phyloP scores from a whole-genome alignment of 2,329 filamentous ascomycete species.

The Phialophora verrucosa region DNA sequence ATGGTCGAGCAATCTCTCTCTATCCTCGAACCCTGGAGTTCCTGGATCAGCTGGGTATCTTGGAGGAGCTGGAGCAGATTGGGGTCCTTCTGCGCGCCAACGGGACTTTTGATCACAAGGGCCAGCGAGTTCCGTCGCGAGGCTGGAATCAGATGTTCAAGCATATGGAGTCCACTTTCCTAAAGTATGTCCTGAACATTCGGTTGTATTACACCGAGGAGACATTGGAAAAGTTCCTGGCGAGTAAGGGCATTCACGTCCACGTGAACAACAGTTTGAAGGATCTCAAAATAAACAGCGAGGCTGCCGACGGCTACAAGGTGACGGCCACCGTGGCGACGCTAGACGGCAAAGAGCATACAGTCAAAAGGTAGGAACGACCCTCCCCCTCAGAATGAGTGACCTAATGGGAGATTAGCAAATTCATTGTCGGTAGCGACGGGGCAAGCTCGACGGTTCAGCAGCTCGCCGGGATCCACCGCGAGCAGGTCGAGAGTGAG shows the following conservation, averaged over 20 bases:
- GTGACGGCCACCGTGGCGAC: not conserved
- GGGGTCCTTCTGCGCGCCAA: conserved; percentile 7
- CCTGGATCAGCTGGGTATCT: conserved; percentile 15
- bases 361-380: not conserved
- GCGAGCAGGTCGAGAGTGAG: not conserved
- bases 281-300: not conserved
- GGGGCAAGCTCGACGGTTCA: conserved; percentile 1
- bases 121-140: not conserved
- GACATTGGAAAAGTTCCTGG: not conserved
- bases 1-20: conserved; percentile 12
- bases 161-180: not conserved
- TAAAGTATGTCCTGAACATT: conserved; percentile 15
- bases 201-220: conserved; percentile 17
- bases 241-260: not conserved
- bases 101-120: conserved; percentile 14
- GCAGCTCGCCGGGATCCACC: not conserved
- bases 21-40: conserved; percentile 12
- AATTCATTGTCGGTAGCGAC: conserved; percentile 8
- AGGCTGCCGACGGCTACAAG: not conserved
- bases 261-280: not conserved
- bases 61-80: conserved; percentile 1
- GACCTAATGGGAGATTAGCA: not conserved
- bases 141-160: conserved; percentile 7
- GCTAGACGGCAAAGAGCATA: not conserved
- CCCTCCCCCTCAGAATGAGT: not conserved